phyloP scores from a whole-genome alignment of 2,329 filamentous ascomycete genomes.

The Botrytis aclada region DNA sequence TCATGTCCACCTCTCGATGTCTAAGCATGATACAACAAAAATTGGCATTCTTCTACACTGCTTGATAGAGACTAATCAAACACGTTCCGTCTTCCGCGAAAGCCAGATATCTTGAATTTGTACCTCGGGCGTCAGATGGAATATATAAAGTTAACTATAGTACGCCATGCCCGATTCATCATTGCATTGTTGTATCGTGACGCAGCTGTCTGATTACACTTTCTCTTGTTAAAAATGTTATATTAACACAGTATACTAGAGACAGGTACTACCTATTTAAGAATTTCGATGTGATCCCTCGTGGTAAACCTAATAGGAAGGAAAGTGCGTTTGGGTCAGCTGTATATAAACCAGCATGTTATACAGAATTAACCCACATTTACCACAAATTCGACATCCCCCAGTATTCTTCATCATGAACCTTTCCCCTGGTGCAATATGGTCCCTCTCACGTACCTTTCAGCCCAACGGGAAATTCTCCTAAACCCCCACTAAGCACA shows the following conservation, averaged over 20 bases:
- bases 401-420: slow-evolving; percentile 11
- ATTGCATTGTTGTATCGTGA: slow-evolving; percentile 6
- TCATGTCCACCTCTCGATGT: slow-evolving; percentile 4
- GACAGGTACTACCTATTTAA: not conserved
- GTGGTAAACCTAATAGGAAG: not conserved
- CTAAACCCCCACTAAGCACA: slow-evolving; percentile 9
- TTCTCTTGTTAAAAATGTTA: not conserved
- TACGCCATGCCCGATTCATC: not conserved
- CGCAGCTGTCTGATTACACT: not conserved
- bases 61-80: not conserved
- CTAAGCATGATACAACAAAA: not conserved
- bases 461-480: slow-evolving; percentile 9
- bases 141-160: not conserved
- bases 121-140: not conserved
- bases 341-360: not conserved
- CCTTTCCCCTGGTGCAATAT: slow-evolving; percentile 6
- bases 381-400: not conserved
- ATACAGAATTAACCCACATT: not conserved
- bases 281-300: not conserved
- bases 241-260: not conserved
- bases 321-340: not conserved
- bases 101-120: not conserved
- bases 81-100: slow-evolving; percentile 16
- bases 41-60: not conserved
- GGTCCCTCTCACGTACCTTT: not conserved